Conservation (phyloP, 1,284 basidiomycete genomes). For the Trametes versicolor region DNA sequence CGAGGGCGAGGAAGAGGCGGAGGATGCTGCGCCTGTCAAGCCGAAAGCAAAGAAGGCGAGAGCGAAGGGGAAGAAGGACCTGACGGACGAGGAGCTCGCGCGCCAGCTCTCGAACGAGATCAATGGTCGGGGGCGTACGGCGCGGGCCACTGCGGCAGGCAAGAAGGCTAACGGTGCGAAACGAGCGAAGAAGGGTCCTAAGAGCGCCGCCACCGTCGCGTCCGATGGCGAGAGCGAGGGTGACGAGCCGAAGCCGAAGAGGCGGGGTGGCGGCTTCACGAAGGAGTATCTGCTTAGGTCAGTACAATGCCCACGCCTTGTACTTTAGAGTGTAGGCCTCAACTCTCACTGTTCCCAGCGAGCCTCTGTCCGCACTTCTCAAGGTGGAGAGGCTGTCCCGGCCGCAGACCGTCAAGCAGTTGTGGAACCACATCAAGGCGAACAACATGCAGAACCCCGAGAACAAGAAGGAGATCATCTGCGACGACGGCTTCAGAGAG, state of each 20-base stretch:
- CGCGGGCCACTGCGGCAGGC: conserved; percentile 46
- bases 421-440: conserved; percentile 88
- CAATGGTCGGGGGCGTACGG: conserved; percentile 68
- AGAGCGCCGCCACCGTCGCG: conserved; percentile 65
- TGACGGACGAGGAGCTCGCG: conserved; percentile 74
- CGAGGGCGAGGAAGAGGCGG: conserved; percentile 38
- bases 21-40: conserved; percentile 40
- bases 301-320: not conserved
- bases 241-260: conserved; percentile 46
- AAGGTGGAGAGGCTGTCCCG: conserved; percentile 74
- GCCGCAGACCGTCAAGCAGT: conserved; percentile 87
- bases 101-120: conserved; percentile 77
- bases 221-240: conserved; percentile 60
- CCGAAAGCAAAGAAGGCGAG: conserved; percentile 47
- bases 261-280: conserved; percentile 69
- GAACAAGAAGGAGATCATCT: conserved; percentile 85
- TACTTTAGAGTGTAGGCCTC: not conserved
- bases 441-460: conserved; percentile 83
- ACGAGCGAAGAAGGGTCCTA: conserved; percentile 53
- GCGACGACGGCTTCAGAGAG: conserved; percentile 73
- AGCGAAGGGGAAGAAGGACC: conserved; percentile 50
- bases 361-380: conserved; percentile 69
- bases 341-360: conserved; percentile 50
- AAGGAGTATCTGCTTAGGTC: conserved; percentile 84
- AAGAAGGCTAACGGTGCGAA: conserved; percentile 55